Percentiles rank a stretch among this genome's conserved stretches.
phyloP scores from a whole-genome alignment of 768 basidiomycete species.

The Zangia roseola region DNA sequence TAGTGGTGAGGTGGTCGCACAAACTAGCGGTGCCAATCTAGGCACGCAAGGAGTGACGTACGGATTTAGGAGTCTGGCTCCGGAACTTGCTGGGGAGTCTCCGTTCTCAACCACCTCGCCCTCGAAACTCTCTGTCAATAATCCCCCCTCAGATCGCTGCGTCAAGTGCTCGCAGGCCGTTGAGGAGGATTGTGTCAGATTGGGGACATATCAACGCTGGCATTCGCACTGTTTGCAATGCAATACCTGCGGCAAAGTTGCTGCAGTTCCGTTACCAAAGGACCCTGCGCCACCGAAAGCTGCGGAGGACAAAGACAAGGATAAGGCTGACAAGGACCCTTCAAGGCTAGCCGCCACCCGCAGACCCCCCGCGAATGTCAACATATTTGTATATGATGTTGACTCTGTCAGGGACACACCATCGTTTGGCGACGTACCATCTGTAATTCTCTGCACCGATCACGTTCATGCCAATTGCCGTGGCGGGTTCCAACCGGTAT shows the following conservation, averaged over 20 bases:
- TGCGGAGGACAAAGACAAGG: slow-evolving; percentile 48
- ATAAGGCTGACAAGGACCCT: slow-evolving; percentile 43
- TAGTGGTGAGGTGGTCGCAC: slow-evolving; percentile 56
- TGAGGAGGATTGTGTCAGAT: slow-evolving; percentile 94
- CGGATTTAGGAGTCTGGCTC: slow-evolving; percentile 89
- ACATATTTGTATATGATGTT: slow-evolving; percentile 74
- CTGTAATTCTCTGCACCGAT: slow-evolving; percentile 71
- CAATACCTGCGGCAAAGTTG: slow-evolving; percentile 70
- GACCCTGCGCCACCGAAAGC: slow-evolving; percentile 51
- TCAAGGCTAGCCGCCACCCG: slow-evolving; percentile 63
- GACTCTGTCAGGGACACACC: slow-evolving; percentile 64
- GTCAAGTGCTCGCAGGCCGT: slow-evolving; percentile 86
- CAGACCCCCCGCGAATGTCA: slow-evolving; percentile 79
- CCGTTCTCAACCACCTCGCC: slow-evolving; percentile 53
- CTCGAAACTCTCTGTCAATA: slow-evolving; percentile 55
- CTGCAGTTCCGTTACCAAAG: slow-evolving; percentile 59
- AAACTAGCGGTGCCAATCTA: slow-evolving; percentile 47
- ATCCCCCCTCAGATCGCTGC: slow-evolving; percentile 88
- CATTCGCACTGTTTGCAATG: slow-evolving; percentile 95
- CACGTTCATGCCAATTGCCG: slow-evolving; percentile 70
- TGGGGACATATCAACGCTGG: slow-evolving; percentile 97
- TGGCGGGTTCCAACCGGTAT: slow-evolving; percentile 85
- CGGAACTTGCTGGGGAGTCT: slow-evolving; percentile 87
- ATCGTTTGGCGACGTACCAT: slow-evolving; percentile 73
- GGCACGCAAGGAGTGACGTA: slow-evolving; percentile 89